Evolutionary conservation across 768 basidiomycete species (phyloP).

Genomic region (Tulasnella sp.): DNA sequence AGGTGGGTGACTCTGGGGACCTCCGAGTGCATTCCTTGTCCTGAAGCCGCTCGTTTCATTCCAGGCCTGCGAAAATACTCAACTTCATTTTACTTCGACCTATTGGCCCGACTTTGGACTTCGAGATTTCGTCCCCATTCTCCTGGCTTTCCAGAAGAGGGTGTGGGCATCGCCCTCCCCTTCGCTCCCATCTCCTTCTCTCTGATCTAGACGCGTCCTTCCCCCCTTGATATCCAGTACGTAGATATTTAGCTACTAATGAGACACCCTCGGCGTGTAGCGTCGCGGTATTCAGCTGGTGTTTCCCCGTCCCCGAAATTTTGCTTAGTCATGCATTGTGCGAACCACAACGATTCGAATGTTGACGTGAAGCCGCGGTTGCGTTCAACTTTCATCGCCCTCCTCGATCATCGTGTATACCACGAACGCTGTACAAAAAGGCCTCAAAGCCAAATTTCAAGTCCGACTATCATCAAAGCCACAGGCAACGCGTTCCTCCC

Average conservation of each 20-base stretch:
- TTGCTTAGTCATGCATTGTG: neutral
- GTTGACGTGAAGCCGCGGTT: neutral
- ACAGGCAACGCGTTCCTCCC: neutral
- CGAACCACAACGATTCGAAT: neutral
- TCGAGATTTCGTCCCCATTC: conserved; percentile 74
- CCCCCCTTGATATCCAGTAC: neutral
- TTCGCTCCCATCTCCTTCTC: neutral
- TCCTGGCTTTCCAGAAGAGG: conserved; percentile 82
- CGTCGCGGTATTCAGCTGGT: neutral
- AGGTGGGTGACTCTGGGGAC: conserved; percentile 49
- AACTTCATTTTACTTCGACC: conserved; percentile 72
- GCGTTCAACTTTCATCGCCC: neutral
- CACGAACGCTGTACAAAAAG: neutral
- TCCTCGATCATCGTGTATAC: neutral
- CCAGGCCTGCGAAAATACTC: conserved; percentile 74
- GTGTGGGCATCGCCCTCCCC: conserved; percentile 15
- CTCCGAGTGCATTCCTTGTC: neutral
- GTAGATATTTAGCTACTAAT: neutral
- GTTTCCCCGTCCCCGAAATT: neutral
- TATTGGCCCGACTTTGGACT: conserved; percentile 95
- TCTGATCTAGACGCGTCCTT: neutral
- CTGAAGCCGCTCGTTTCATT: neutral
- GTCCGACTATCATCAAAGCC: neutral
- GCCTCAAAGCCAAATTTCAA: neutral
- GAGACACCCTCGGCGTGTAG: neutral